Percentiles rank a stretch among this genome's conserved stretches.
Conservation (phyloP, 352 stramenopile species). For the Saprolegnia parasitica region DNA sequence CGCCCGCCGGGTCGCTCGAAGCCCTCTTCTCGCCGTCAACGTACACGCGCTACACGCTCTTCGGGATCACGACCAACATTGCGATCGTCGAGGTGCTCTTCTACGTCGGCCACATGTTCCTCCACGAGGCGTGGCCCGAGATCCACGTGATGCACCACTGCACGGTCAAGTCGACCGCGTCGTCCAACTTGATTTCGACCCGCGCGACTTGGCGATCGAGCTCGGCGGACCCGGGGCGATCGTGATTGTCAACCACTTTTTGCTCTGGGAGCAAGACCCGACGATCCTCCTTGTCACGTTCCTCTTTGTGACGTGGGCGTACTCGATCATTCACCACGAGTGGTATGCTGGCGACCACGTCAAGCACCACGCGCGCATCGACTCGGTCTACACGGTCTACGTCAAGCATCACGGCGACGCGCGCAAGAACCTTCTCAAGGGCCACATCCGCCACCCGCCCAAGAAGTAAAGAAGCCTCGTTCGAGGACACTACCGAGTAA, state of each 20-base stretch:
- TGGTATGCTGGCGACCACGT: not conserved
- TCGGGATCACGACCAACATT: not conserved
- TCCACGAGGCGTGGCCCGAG: not conserved
- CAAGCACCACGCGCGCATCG: constrained; percentile 9
- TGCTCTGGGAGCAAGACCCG: constrained; percentile 1
- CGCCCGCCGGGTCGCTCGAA: not conserved
- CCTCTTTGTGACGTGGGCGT: not conserved
- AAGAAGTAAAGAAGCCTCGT: too few species aligned
- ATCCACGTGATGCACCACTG: constrained; percentile 14
- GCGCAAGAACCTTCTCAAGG: not conserved
- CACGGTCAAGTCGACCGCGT: not conserved
- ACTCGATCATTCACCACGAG: not conserved
- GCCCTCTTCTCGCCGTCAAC: not conserved
- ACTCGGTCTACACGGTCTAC: constrained; percentile 13
- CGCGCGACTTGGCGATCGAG: not conserved
- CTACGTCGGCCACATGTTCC: not conserved
- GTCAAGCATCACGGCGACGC: not conserved
- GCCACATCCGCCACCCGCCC: too few species aligned
- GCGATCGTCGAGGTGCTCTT: not conserved
- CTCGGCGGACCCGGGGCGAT: not conserved
- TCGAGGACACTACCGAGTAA: too few species aligned
- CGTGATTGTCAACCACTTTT: not conserved
- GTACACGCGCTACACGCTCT: not conserved
- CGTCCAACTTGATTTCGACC: constrained; percentile 7
- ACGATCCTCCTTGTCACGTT: constrained; percentile 2